phyloP scores from a whole-genome alignment of 805 yeast species.

The Metschnikowia noctiluminum region DNA sequence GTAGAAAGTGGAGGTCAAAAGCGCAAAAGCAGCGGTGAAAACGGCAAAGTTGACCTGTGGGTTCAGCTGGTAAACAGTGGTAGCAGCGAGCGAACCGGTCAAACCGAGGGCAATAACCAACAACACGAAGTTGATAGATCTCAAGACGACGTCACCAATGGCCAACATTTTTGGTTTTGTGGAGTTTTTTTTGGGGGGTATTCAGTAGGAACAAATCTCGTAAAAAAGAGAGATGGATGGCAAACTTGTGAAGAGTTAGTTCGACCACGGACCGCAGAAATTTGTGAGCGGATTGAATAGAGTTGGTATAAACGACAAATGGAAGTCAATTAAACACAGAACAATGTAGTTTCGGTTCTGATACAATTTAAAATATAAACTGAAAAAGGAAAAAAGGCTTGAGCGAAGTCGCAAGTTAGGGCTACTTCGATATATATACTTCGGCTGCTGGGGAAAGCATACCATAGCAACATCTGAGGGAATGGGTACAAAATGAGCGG shows the following conservation, averaged over 20 bases:
- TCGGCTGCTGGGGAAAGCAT: slow-evolving; percentile 6
- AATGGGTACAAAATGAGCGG: slow-evolving; percentile 8
- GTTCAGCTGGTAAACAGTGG: slow-evolving; percentile 46
- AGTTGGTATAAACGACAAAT: slow-evolving; percentile 1
- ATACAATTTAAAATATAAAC: not conserved
- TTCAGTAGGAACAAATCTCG: not conserved
- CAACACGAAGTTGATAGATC: slow-evolving; percentile 72
- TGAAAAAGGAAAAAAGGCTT: slow-evolving; percentile 4
- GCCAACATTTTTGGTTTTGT: slow-evolving; percentile 47
- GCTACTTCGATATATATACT: slow-evolving; percentile 8
- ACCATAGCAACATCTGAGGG: slow-evolving; percentile 15
- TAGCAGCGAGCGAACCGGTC: slow-evolving; percentile 81
- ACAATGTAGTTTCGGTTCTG: not conserved
- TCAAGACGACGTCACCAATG: slow-evolving; percentile 69
- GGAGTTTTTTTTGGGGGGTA: slow-evolving; percentile 1
- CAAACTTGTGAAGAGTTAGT: not conserved
- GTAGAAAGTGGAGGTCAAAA: slow-evolving; percentile 76
- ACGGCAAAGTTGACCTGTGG: slow-evolving; percentile 88
- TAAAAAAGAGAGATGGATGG: not conserved
- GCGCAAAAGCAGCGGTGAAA: slow-evolving; percentile 83
- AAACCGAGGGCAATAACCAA: slow-evolving; percentile 80
- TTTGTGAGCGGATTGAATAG: not conserved
- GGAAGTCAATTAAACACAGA: slow-evolving; percentile 4
- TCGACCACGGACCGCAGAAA: not conserved
- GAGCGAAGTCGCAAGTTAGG: slow-evolving; percentile 1